These are phyloP conservation scores for Colletotrichum magnum DNA, from an alignment of 2,329 filamentous ascomycete genomes.

Conservation along the genomic window DNA sequence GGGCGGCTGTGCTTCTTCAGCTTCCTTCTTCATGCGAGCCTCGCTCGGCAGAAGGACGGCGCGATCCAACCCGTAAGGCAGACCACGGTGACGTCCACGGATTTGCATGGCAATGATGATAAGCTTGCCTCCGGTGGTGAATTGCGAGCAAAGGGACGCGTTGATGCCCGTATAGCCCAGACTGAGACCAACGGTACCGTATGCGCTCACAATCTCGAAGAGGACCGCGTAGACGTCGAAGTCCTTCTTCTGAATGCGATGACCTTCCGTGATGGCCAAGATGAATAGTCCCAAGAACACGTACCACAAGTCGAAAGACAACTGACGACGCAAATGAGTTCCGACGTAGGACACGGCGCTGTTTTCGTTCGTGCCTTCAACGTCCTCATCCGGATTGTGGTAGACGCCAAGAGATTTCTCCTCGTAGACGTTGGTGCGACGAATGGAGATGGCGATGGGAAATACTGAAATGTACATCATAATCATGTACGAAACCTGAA, in stretches of 20 bases:
- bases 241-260: constrained; percentile 72
- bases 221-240: constrained; percentile 80
- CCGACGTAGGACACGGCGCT: constrained; percentile 86
- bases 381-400: constrained; percentile 61
- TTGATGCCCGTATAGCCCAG: constrained; percentile 84
- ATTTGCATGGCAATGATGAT: constrained; percentile 79
- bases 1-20: constrained; percentile 61
- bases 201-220: constrained; percentile 91
- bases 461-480: constrained; percentile 99
- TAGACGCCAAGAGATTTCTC: constrained; percentile 88
- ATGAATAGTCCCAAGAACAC: constrained; percentile 95
- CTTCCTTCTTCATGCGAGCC: constrained; percentile 67
- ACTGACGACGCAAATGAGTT: constrained; percentile 89
- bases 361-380: constrained; percentile 65
- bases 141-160: constrained; percentile 86
- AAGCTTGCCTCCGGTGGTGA: constrained; percentile 80
- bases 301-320: constrained; percentile 98
- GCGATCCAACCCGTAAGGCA: constrained; percentile 77
- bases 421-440: constrained; percentile 96
- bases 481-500: constrained; percentile 93
- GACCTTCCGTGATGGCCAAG: constrained; percentile 89
- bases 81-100: constrained; percentile 76
- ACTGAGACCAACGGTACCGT: constrained; percentile 93
- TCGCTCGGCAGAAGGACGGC: constrained; percentile 73
- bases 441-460: constrained; percentile 94